Base-by-base conservation (phyloP, 257 asterid genomes). In the Gynochthodes officinalis region DNA sequence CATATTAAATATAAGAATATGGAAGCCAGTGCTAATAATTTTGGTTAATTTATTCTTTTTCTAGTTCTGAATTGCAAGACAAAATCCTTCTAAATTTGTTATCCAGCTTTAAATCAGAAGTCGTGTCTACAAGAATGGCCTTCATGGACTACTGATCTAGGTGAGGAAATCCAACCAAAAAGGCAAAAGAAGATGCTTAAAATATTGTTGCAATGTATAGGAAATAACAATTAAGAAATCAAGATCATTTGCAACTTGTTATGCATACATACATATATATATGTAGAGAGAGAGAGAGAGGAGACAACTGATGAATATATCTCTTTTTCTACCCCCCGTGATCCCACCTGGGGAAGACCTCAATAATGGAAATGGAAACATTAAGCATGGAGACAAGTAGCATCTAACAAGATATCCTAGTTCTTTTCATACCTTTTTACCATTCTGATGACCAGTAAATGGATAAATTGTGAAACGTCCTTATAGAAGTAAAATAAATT, bases 311-410 rank as follows among this genome's bases (percentile, higher is more conserved):
- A 25, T 37, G 43, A 3, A 28, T 55, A 37, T 28, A 23, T 55
- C 64, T 57, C 67, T 23, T 12, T 71, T 42, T 23, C 23, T 57
- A 2, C 13, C 2, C 19, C 25, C 55, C 43, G 27, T 27, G 21
- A 57, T 71, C 43, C 44, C 75, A 28, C 23, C 58, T 25, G n/a
- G n/a, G n/a, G n/a, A n/a, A n/a, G n/a, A 59, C 21, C 15, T 30
- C 58, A 27, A 55, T 4, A 13, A 12, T 14, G 28, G 53, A 64
- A 35, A 16, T 28, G 28, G 50, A 27, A 64, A 62, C 5, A 42
- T n/a, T 42, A 23, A 25, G 27, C 10, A 7, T 4, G 14, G 25
- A 40, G 13, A 55, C 12, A 42, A 23, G n/a, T n/a, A n/a, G n/a
- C n/a, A n/a, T n/a, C n/a, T n/a, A n/a, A n/a, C n/a, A n/a, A n/a